Conservation (phyloP, 2,329 filamentous ascomycete genomes). For the Ceratocystis harringtonii region DNA sequence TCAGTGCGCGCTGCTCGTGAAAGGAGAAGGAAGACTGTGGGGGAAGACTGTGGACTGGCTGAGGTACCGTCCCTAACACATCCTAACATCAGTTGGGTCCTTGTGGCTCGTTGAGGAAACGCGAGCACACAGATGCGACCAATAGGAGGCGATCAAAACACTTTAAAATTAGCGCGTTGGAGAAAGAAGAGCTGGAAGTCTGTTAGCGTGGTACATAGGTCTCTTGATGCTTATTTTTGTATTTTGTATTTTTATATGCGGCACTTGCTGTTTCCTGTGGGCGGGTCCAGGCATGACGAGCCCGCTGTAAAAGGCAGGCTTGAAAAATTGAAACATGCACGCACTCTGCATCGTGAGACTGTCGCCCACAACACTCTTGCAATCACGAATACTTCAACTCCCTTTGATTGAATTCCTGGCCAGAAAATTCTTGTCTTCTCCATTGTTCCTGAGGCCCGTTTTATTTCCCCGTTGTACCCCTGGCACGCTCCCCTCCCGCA, state of each 20-base stretch:
- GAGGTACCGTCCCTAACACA: not conserved
- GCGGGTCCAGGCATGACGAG: no score
- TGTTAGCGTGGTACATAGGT: conserved; percentile 2
- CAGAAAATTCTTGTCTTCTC: not conserved
- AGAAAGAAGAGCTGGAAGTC: not conserved
- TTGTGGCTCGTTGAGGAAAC: not conserved
- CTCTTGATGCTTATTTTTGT: not conserved
- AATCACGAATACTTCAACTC: not conserved
- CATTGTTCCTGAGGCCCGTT: conserved; percentile 2
- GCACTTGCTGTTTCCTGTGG: not conserved
- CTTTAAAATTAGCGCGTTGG: not conserved
- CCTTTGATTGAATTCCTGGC: not conserved
- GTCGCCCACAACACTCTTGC: not conserved
- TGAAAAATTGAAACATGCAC: no score
- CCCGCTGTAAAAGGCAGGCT: no score
- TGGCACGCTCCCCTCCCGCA: not conserved
- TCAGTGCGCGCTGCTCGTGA: not conserved
- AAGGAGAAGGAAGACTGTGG: not conserved
- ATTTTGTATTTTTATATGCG: not conserved
- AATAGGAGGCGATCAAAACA: not conserved
- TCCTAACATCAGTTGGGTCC: not conserved
- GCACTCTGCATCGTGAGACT: not conserved
- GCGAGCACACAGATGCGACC: not conserved
- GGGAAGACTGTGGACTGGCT: not conserved
- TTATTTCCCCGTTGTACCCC: conserved; percentile 1